Evolutionary conservation across 2,329 filamentous ascomycete genomes (phyloP).

Genomic region (Colletotrichum eremochloae): DNA sequence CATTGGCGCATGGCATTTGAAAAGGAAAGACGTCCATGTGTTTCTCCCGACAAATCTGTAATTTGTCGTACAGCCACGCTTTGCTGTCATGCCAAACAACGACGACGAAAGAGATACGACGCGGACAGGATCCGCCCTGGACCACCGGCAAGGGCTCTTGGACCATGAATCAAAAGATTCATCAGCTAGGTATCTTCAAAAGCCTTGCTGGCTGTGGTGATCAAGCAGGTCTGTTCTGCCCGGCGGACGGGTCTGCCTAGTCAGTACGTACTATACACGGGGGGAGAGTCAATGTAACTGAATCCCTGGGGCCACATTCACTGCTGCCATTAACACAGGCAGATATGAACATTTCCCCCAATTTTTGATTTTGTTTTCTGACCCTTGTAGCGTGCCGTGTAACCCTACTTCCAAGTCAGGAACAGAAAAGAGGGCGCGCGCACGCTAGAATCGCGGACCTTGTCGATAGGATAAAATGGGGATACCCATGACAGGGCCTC

Average conservation of each 20-base stretch:
- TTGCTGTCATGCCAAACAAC: slow-evolving; percentile 16
- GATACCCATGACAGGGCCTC: slow-evolving; percentile 13
- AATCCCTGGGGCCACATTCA: slow-evolving; percentile 16
- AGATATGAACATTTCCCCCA: background rate
- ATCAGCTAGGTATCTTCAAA: slow-evolving; percentile 4
- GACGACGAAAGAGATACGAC: slow-evolving; percentile 11
- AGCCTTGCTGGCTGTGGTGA: background rate
- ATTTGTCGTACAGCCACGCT: background rate
- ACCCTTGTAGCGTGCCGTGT: background rate
- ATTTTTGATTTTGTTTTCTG: background rate
- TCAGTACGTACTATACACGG: slow-evolving; percentile 6
- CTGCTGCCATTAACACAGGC: slow-evolving; percentile 22
- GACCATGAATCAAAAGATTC: slow-evolving; percentile 16
- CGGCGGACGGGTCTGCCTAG: slow-evolving; percentile 2
- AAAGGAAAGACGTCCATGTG: slow-evolving; percentile 4
- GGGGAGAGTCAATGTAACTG: slow-evolving; percentile 32
- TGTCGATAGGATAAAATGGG: slow-evolving; percentile 34
- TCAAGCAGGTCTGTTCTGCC: slow-evolving; percentile 1
- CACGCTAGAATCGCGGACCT: slow-evolving; percentile 2
- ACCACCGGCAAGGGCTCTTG: slow-evolving; percentile 9
- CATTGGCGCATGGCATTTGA: slow-evolving; percentile 6
- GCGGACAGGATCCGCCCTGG: slow-evolving; percentile 18
- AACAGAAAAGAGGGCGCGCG: background rate
- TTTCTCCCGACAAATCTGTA: slow-evolving; percentile 9
- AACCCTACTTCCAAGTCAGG: slow-evolving; percentile 5